phyloP scores from a whole-genome alignment of 495 filamentous ascomycete genomes.

The Aspergillus egyptiacus region DNA sequence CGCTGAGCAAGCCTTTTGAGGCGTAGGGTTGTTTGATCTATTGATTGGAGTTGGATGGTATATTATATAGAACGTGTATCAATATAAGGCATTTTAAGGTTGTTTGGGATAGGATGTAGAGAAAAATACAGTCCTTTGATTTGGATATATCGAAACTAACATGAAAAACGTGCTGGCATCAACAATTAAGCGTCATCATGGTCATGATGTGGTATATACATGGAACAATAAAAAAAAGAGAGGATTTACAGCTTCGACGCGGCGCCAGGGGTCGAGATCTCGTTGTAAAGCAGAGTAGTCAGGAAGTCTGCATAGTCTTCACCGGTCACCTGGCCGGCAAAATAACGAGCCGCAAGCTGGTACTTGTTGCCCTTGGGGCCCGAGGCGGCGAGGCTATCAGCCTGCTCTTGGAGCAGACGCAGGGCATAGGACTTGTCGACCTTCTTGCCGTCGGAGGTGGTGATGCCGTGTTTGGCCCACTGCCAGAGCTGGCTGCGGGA shows the following conservation, averaged over 20 bases:
- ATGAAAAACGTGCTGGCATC: neutral
- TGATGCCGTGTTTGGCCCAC: slow-evolving; percentile 82
- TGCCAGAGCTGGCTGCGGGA: slow-evolving; percentile 92
- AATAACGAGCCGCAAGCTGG: slow-evolving; percentile 85
- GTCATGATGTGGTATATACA: slow-evolving; percentile 7
- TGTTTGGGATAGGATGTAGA: neutral
- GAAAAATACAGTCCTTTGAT: neutral
- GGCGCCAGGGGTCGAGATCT: slow-evolving; percentile 81
- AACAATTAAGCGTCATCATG: too few relatives aligned
- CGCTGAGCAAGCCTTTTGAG: slow-evolving; percentile 36
- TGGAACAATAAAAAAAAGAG: neutral
- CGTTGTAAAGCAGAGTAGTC: slow-evolving; percentile 90
- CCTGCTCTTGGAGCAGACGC: slow-evolving; percentile 80
- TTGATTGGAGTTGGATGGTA: neutral
- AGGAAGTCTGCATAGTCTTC: slow-evolving; percentile 98
- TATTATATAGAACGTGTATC: neutral
- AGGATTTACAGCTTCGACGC: slow-evolving; percentile 70
- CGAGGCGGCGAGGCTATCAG: slow-evolving; percentile 65
- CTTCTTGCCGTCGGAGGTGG: slow-evolving; percentile 82
- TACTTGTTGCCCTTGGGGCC: slow-evolving; percentile 89
- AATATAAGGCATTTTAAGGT: neutral
- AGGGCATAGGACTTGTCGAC: slow-evolving; percentile 89
- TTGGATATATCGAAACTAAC: neutral
- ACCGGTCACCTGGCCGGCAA: slow-evolving; percentile 85
- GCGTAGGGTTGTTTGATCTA: neutral